phyloP scores from a whole-genome alignment of 345 rosid species.

The Arabidopsis thaliana region DNA sequence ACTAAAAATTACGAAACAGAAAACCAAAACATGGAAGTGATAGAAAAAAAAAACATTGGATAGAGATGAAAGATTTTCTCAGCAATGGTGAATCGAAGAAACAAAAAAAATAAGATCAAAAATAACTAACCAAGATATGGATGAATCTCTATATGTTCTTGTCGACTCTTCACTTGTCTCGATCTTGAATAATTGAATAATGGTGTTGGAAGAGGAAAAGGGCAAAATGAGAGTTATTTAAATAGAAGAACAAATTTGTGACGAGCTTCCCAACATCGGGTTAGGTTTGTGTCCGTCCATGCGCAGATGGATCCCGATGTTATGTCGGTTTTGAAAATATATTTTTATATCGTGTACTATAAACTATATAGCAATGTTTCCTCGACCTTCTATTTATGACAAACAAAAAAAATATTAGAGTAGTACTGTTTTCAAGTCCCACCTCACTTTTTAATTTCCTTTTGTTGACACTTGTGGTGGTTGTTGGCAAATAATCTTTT shows the following conservation, averaged over 20 bases:
- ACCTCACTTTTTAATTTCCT: background rate
- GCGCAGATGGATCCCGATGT: conserved; percentile 32
- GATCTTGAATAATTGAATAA: background rate
- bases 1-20: background rate
- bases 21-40: background rate
- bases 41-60: background rate
- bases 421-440: background rate
- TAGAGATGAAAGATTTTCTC: background rate
- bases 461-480: background rate
- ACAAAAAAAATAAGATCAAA: background rate
- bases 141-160: background rate
- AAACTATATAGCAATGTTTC: background rate
- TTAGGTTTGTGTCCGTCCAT: conserved; percentile 27
- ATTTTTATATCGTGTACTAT: background rate
- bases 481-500: background rate
- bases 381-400: conserved; percentile 2
- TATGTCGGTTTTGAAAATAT: conserved; percentile 2
- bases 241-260: background rate
- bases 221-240: background rate
- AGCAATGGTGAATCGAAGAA: background rate
- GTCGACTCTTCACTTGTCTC: background rate
- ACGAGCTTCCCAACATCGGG: conserved; percentile 23
- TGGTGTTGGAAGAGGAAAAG: background rate
- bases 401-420: background rate
- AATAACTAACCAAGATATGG: background rate